Evolutionary conservation across 2,329 filamentous ascomycete genomes (phyloP), one percentile per base, ranked within the genome.

Genomic region (Hypoxylon sp.): DNA sequence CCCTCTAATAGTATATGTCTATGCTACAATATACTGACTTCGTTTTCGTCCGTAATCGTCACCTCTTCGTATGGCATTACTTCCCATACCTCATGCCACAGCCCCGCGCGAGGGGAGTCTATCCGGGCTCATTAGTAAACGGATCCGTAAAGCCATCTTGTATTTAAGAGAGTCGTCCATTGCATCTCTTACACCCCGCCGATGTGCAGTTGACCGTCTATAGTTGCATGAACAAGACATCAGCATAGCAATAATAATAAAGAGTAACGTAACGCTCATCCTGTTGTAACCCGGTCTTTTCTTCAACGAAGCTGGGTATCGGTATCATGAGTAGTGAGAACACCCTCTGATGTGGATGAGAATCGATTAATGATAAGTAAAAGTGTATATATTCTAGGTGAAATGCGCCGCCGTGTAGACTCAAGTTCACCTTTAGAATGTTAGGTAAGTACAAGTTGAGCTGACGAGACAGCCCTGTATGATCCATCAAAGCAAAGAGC

Each of bases 21-120:
- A 71, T 68, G 53, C 53, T 71, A 71, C 63, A 71, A 55, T 57
- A 64, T 56, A 38, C 28, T 52, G 45, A 43, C 43, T 56, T 50
- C 32, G 23, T 64, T 56, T 53, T 68, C 63, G 28, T 71, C 65
- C 63, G 65, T 63, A 60, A 67, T 70, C 68, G 62, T 70, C 65
- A 66, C 52, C 51, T 53, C 55, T 56, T 63, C 38, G 57, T 49
- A 62, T 58, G 62, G 56, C 65, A 65, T 63, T 58, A 55, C 49
- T 41, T 23, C 56, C 59, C 51, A 36, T 58, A 59, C 61, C 46
- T 49, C 56, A 59, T 49, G 43, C 50, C 55, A 46, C 14, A 48
- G 34, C 45, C 43, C 30, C 21, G 9, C 13, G 48, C 52, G 36
- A 56, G 14, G 57, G 60, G 21, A 52, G 52, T 61, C 51, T 45